Evolutionary conservation across 257 asterid species (phyloP).

Genomic region (Phtheirospermum japonicum): DNA sequence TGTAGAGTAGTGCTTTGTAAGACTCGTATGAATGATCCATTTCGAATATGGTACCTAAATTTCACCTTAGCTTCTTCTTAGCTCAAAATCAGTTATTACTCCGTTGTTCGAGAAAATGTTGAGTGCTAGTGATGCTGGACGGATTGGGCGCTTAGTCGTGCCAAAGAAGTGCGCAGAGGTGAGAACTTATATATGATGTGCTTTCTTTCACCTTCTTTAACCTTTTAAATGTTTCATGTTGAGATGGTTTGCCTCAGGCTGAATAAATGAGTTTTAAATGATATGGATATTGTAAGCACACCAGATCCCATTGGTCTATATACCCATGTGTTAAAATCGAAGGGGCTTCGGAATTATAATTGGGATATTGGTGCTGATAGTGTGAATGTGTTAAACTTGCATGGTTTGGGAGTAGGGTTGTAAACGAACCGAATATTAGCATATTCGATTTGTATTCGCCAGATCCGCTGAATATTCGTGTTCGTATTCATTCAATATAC

Average conservation of each 20-base stretch:
- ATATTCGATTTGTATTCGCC: too few relatives aligned
- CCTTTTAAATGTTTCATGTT: constrained; percentile 11
- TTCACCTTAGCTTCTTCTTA: constrained; percentile 56
- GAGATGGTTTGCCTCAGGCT: constrained; percentile 13
- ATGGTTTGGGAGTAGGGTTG: too few relatives aligned
- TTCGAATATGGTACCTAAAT: constrained; percentile 28
- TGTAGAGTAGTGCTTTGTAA: constrained; percentile 7
- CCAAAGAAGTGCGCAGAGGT: constrained; percentile 99
- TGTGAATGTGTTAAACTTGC: background rate
- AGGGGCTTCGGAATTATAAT: constrained; percentile 4
- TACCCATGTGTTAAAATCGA: constrained; percentile 4
- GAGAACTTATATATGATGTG: constrained; percentile 32
- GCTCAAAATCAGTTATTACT: constrained; percentile 66
- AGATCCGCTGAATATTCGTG: too few relatives aligned
- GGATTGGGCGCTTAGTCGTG: constrained; percentile 87
- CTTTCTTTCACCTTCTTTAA: constrained; percentile 23
- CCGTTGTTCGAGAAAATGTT: constrained; percentile 93
- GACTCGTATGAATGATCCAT: constrained; percentile 21
- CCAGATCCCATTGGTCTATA: constrained; percentile 4
- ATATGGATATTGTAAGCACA: constrained; percentile 11
- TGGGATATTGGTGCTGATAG: constrained; percentile 3
- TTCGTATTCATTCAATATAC: too few relatives aligned
- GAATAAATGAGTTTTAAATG: background rate
- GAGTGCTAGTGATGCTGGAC: constrained; percentile 95
- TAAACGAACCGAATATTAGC: too few relatives aligned